Base-by-base conservation (phyloP, 2,329 filamentous ascomycete genomes). In the Lecanicillium sp. region DNA sequence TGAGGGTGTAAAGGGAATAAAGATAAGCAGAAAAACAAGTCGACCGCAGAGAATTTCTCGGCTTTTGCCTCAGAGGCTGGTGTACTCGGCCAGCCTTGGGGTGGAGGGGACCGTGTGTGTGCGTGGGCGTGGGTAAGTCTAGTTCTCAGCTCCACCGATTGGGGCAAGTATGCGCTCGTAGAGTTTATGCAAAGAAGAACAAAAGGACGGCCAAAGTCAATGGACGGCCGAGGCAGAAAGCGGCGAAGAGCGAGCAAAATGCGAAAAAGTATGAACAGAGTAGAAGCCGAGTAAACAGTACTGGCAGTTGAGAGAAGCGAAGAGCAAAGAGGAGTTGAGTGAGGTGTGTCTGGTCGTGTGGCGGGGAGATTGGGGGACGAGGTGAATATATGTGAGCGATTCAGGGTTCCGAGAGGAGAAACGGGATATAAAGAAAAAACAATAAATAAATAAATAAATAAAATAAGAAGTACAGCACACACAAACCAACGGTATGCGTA, bases 231-330 rank as follows among this genome's bases (percentile, higher is more conserved):
- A 35, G 19, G 9, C n/a, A 17, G 1, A 39, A 23, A 21, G 11
- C 15, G 15, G 32, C 20, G 9, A 12, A 17, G 11, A 21, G 8
- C 35, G 17, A 23, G 24, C 15, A 58, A 62, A 59, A 59, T 61
- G 58, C n/a, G n/a, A n/a, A 60, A 60, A 58, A 56, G 57, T 58
- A 49, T 39, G 44, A 44, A 37, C 21, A 46, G 41, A 41, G 29
- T 17, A 35, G 41, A 39, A 44, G 19, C 23, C 37, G 20, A 48
- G 43, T 27, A n/a, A 27, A 42, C 35, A 30, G 43, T 44, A 50
- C 39, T 51, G 44, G 48, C 44, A 32, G 23, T 10, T 47, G 44
- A 43, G 53, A 55, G 54, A 52, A 53, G 51, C 35, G 48, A 54
- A 52, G 50, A 39, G 50, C 40, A 45, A 30, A 35, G 50, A 51